phyloP scores from a whole-genome alignment of 1,284 basidiomycete genomes.

The Exobasidium rhododendri region DNA sequence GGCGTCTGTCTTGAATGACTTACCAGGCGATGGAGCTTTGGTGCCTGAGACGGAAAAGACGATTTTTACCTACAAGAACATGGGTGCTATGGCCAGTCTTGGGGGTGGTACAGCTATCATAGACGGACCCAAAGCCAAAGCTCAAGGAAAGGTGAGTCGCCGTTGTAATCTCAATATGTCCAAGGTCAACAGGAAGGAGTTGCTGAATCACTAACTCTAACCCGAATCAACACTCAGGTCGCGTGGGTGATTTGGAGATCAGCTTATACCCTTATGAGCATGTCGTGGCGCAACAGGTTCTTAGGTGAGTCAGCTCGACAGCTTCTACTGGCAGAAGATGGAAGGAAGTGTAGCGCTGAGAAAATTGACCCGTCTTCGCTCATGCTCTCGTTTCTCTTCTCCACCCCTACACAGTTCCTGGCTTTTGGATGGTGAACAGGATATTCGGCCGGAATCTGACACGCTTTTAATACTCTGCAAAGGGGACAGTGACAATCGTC shows the following conservation, averaged over 20 bases:
- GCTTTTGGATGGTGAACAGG: conserved; percentile 18
- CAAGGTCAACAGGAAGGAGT: background rate
- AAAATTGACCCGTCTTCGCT: background rate
- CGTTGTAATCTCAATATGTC: too few relatives aligned
- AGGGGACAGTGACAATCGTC: too few relatives aligned
- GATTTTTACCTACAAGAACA: conserved; percentile 68
- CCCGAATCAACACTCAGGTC: too few relatives aligned
- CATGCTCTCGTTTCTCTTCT: background rate
- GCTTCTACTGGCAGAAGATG: too few relatives aligned
- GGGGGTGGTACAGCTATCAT: conserved; percentile 64
- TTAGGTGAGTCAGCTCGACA: background rate
- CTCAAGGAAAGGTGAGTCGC: conserved; percentile 53
- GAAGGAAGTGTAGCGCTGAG: too few relatives aligned
- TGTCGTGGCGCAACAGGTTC: conserved; percentile 18
- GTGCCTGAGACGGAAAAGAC: conserved; percentile 33
- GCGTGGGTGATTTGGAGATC: conserved; percentile 78
- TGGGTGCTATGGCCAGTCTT: conserved; percentile 74
- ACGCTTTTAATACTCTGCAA: conserved; percentile 9
- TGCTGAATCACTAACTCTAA: too few relatives aligned
- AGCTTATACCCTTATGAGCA: conserved; percentile 71
- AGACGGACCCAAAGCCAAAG: conserved; percentile 48
- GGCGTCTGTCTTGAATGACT: conserved; percentile 29
- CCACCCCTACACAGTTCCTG: conserved; percentile 1
- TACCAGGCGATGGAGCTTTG: conserved; percentile 14
- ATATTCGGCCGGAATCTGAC: conserved; percentile 16